These are phyloP conservation scores for Pterulicium gracile DNA, from an alignment of 1,284 basidiomycete species.

Conservation along the genomic window DNA sequence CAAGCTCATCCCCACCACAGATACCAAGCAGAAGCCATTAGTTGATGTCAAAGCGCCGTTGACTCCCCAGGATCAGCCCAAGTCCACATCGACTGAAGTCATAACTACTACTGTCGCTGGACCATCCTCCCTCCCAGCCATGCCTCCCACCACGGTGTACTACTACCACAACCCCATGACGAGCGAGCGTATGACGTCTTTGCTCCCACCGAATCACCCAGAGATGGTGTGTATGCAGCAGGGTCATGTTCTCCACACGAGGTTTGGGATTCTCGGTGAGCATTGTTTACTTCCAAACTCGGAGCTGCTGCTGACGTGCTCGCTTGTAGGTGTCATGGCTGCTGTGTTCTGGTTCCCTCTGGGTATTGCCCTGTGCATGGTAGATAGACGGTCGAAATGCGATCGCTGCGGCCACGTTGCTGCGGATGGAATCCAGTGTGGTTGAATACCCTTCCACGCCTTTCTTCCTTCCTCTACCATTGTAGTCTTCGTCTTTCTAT, in stretches of 20 bases:
- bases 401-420: constrained; percentile 26
- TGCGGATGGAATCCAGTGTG: constrained; percentile 4
- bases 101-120: constrained; percentile 13
- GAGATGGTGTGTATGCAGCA: constrained; percentile 71
- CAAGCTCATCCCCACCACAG: no score
- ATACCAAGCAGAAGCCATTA: no score
- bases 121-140: constrained; percentile 18
- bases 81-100: constrained; percentile 18
- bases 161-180: constrained; percentile 23
- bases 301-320: constrained; percentile 7
- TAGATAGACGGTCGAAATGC: constrained; percentile 61
- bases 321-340: constrained; percentile 50
- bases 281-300: constrained; percentile 9
- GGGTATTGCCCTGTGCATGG: constrained; percentile 60
- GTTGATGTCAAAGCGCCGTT: no score
- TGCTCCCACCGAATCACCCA: constrained; percentile 63
- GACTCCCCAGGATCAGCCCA: no score
- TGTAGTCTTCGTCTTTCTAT: no score
- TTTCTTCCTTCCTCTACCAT: no score
- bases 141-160: constrained; percentile 25
- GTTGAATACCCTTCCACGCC: no score
- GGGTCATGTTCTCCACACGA: constrained; percentile 56
- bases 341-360: constrained; percentile 77
- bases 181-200: constrained; percentile 21
- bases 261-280: constrained; percentile 59